phyloP scores from a whole-genome alignment of 208 protist genomes.

The Porcisia deanei region DNA sequence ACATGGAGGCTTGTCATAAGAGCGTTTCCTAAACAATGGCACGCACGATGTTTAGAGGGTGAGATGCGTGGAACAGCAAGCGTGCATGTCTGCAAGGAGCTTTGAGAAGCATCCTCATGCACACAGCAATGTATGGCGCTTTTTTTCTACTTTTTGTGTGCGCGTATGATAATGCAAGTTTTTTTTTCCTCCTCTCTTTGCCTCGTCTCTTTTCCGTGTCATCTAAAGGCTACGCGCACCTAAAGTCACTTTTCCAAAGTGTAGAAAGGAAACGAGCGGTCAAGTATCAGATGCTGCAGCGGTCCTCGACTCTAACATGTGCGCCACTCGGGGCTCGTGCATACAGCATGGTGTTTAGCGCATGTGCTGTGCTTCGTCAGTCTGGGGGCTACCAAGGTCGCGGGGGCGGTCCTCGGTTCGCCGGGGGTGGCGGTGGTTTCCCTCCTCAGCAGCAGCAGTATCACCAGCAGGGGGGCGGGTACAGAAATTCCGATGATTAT shows the following conservation, averaged over 20 bases:
- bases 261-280: not conserved
- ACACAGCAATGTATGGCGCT: not conserved
- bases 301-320: not conserved
- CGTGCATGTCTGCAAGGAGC: not conserved
- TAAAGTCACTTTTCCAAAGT: not conserved
- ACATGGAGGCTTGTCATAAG: not conserved
- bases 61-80: not conserved
- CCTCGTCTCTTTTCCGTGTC: not conserved
- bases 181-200: no score
- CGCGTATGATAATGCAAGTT: not conserved
- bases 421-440: conserved; percentile 4
- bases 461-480: conserved; percentile 6
- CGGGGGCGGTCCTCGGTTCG: conserved; percentile 1
- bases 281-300: conserved; percentile 7
- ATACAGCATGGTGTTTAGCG: conserved; percentile 13
- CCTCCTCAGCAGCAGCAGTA: conserved; percentile 7
- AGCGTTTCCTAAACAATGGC: not conserved
- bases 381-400: conserved; percentile 11
- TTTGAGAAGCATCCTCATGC: not conserved
- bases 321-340: conserved; percentile 5
- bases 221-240: not conserved
- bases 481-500: not conserved
- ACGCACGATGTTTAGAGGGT: not conserved
- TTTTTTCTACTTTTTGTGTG: conserved; percentile 1
- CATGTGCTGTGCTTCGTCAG: conserved; percentile 6